Evolutionary conservation across 106 monocot species (phyloP).

Genomic region (Allium sativum): DNA sequence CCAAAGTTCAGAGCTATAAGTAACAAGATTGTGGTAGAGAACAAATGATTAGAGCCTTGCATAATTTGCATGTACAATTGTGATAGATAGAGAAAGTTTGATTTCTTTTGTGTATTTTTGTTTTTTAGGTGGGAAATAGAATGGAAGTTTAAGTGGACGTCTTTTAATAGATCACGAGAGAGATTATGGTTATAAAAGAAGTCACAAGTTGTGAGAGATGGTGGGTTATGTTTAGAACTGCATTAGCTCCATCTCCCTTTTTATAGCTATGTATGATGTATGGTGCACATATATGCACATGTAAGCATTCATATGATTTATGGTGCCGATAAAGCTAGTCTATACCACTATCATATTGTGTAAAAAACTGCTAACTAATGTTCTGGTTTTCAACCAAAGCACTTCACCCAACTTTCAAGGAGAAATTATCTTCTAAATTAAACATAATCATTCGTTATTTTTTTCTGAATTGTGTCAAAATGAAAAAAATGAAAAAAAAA

Average conservation of each 20-base stretch:
- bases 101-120: too few species aligned
- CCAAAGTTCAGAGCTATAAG: conserved; percentile 15
- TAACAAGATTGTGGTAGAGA: conserved; percentile 7
- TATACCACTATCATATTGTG: too few species aligned
- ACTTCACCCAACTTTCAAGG: too few species aligned
- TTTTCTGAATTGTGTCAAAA: too few species aligned
- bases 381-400: too few species aligned
- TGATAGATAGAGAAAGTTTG: background rate
- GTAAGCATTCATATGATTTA: background rate
- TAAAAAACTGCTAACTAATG: too few species aligned
- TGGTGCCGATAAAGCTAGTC: too few species aligned
- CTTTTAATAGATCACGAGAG: conserved; percentile 24
- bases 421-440: too few species aligned
- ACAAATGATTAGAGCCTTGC: conserved; percentile 3
- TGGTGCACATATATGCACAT: background rate
- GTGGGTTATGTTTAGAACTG: background rate
- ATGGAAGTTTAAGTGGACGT: background rate
- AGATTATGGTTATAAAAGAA: conserved; percentile 8
- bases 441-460: too few species aligned
- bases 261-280: background rate
- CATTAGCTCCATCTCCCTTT: background rate
- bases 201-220: background rate
- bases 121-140: too few species aligned
- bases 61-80: conserved; percentile 5
- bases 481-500: too few species aligned